Base-by-base conservation (phyloP, 768 basidiomycete species). In the Mycena maculata region DNA sequence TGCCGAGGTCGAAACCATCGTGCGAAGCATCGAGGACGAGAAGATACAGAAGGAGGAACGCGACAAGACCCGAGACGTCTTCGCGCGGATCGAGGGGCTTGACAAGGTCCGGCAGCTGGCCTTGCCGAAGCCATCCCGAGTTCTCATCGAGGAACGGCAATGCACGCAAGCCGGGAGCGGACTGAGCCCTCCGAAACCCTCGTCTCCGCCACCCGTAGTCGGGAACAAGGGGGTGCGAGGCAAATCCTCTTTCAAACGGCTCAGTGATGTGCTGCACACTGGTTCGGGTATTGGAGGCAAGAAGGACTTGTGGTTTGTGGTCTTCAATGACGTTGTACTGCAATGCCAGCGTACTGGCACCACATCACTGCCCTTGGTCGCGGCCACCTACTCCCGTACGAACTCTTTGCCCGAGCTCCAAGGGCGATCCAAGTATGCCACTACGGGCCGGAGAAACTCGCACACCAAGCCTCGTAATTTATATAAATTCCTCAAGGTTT, bases 21-120 rank as follows among this genome's bases (percentile, higher is more conserved):
- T 99, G 52, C 87, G 97, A 48, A 94, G 93, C 67, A 98, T 99
- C 61, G 97, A 99, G 78, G 97, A 98, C 73, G 96, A 99, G 83
- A 99, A 99, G 84, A 93, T 95, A 60, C 92, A 93, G 76, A 94
- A 95, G 78, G 97, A 99, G 76, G 95, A 97, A 76, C 89, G 97
- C 33, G 95, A 98, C 79, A 93, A 92, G 82, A 98, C 96, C 4
- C 85, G 97, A 16, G 97, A 99, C 77, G 92, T 94, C 2, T 93
- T 98, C 71, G 98, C 96, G 5, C 90, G 98, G 10, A 98, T 99
- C 31, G 98, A 99, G 65, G 97, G 97, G 2, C 80, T 99, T 53
- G 96, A 98, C 77, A 95, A 93, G 76, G 95, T 95, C 76, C 91
- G 91, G 77, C 95, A 96, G 74, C 83, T 99, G 47, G 95, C 95